Conservation (phyloP, 2,329 filamentous ascomycete species). For the Dothistroma septosporum region DNA sequence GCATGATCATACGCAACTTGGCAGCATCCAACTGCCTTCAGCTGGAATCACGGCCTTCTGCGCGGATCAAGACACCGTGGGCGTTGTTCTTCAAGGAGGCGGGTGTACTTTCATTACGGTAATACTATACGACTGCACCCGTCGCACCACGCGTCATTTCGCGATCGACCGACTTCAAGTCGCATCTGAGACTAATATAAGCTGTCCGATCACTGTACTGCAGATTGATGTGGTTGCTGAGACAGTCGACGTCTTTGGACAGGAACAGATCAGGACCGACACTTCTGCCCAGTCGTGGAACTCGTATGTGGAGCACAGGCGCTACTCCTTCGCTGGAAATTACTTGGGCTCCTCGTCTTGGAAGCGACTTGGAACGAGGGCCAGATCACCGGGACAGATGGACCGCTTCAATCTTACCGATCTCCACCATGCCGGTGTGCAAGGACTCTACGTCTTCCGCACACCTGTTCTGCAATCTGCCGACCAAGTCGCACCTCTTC, state of each 20-base stretch:
- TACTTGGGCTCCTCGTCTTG: background rate
- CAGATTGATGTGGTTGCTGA: background rate
- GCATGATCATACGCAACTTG: background rate
- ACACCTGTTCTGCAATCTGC: background rate
- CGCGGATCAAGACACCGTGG: background rate
- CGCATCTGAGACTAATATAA: background rate
- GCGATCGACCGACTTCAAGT: background rate
- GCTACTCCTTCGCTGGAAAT: background rate
- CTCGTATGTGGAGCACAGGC: background rate
- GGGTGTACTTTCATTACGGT: background rate
- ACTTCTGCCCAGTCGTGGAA: background rate
- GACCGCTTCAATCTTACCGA: background rate
- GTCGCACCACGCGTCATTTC: background rate
- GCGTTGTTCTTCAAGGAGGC: background rate
- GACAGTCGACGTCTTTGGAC: background rate
- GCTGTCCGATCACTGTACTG: background rate
- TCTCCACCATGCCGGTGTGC: background rate
- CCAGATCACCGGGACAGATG: background rate
- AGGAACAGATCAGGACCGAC: background rate
- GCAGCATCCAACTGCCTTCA: background rate
- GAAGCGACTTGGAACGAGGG: background rate
- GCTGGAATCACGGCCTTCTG: background rate
- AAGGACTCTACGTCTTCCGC: background rate
- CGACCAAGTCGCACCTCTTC: background rate
- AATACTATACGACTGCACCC: background rate